Evolutionary conservation across 306 rosid genomes (phyloP), one percentile per base, ranked within the genome.

Genomic region (Vachellia pachyceras): DNA sequence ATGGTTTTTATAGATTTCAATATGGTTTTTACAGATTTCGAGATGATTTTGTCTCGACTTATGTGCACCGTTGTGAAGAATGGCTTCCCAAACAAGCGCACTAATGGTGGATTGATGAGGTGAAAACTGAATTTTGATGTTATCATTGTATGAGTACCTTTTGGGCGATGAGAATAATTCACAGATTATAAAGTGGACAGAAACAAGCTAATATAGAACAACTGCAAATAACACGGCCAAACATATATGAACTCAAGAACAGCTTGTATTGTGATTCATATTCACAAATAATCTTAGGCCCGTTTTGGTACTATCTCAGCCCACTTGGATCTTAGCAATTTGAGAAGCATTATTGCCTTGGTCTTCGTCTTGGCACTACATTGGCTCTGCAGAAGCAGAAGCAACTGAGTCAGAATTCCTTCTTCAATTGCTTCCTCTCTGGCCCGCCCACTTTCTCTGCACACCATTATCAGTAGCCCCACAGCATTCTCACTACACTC

Each of bases 361-460:
- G 94, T 78, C 86, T 94, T 94, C 55, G 92, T 89, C 70, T 84
- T 79, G 40, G 61, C 57, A 73, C 79, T 78, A 73, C 96, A 88
- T 81, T 92, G 94, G 79, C 95, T 90, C 78, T 94, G 98, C 75
- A 94, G 82, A 79, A 94, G 98, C 83, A 92, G 75, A 12, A 94
- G 75, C 70, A 94, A 79, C 81, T 84, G 92, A 55, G 89, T 90
- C 87, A 92, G 79, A 49, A 89, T 84, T 41, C 98, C 96, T 0
- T 61, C 88, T 14, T 57, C 85, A 61, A 94, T 85, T 63, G 97
- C 97, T 85, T 87, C 87, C 58, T 92, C 96, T 77, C 86, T 83
- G 76, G 94, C 98, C 69, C 42, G 37, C 33, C 66, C 67, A 65
- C 82, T 87, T 5, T 90, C 90, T 67, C 68, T 41, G 70, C 96